Conservation (phyloP, 78 protist genomes). For the Cavenderia fasciculata region DNA sequence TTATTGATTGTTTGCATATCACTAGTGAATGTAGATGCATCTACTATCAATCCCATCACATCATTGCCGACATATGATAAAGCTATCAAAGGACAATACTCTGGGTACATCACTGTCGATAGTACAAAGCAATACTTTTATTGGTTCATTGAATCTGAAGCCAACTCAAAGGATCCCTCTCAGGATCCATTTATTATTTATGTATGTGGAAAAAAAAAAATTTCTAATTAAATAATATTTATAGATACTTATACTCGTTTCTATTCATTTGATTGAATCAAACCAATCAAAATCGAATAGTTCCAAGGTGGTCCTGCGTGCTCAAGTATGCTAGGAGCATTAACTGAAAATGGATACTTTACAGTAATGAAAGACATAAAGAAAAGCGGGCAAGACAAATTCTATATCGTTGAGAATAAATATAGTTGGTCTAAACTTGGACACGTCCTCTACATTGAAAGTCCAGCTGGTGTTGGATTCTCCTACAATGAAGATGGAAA, state of each 20-base stretch:
- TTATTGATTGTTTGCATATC: no score
- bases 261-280: no score
- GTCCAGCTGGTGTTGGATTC: conserved; percentile 84
- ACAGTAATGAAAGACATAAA: not conserved
- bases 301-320: no score
- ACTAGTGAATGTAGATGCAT: no score
- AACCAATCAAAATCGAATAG: no score
- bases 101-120: conserved; percentile 1
- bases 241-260: no score
- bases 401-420: conserved; percentile 2
- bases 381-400: not conserved
- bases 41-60: no score
- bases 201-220: no score
- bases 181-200: no score
- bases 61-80: not conserved
- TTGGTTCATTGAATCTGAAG: conserved; percentile 35
- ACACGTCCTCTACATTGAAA: conserved; percentile 71
- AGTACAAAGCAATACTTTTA: conserved; percentile 11
- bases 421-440: conserved; percentile 55
- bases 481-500: conserved; percentile 11
- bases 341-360: conserved; percentile 48
- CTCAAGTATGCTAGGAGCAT: not conserved
- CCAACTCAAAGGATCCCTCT: conserved; percentile 14
- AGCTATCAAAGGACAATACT: not conserved
- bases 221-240: no score